These are phyloP conservation scores for Marasmius tenuissimus DNA, from an alignment of 1,284 basidiomycete genomes.

Conservation along the genomic window DNA sequence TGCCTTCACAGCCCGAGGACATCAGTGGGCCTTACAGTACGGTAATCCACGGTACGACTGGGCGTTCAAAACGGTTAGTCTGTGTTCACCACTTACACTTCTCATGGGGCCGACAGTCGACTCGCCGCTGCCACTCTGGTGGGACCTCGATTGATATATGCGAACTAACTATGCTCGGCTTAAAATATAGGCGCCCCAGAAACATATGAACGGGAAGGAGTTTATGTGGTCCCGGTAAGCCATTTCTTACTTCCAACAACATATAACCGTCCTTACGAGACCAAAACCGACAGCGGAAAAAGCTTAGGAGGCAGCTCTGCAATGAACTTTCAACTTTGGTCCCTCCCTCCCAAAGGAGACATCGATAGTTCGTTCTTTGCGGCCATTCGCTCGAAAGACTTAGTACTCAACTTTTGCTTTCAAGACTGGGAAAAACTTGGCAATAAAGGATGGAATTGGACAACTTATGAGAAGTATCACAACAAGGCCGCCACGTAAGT, in stretches of 20 bases:
- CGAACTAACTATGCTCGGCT: neutral
- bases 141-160: neutral
- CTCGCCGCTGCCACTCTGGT: too few species aligned
- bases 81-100: neutral
- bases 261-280: conserved; percentile 17
- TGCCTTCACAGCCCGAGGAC: conserved; percentile 10
- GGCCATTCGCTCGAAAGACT: neutral
- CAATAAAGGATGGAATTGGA: conserved; percentile 44
- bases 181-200: conserved; percentile 6
- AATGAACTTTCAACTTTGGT: conserved; percentile 26
- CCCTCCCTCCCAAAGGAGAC: conserved; percentile 25
- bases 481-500: conserved; percentile 30
- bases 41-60: conserved; percentile 23
- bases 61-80: conserved; percentile 20
- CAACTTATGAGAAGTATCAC: conserved; percentile 32
- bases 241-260: conserved; percentile 13
- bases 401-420: neutral
- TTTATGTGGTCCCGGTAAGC: conserved; percentile 7
- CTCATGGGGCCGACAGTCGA: too few species aligned
- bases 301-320: conserved; percentile 23
- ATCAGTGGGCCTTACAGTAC: conserved; percentile 17
- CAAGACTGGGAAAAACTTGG: conserved; percentile 30
- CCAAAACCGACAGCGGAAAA: conserved; percentile 18
- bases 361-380: conserved; percentile 25
- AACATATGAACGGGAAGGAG: conserved; percentile 1